Percentiles rank a stretch among this genome's conserved stretches.
phyloP scores from a whole-genome alignment of 495 filamentous ascomycete genomes.

The Parmelia sp. region DNA sequence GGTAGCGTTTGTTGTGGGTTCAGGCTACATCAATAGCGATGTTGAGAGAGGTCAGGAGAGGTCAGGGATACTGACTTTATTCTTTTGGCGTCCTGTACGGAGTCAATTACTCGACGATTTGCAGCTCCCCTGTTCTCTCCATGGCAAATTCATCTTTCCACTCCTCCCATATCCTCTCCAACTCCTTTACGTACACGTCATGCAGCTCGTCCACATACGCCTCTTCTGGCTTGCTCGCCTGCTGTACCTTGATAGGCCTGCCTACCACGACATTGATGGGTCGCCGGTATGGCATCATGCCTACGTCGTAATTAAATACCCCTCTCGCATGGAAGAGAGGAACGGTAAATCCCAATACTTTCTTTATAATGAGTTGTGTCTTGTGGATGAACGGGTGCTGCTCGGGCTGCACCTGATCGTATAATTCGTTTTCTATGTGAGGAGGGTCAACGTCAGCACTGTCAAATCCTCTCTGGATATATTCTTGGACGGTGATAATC shows the following conservation, averaged over 20 bases:
- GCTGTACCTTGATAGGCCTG: conserved; percentile 63
- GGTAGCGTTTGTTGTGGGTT: not conserved
- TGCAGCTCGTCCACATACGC: conserved; percentile 77
- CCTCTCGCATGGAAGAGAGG: conserved; percentile 85
- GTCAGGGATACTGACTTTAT: not conserved
- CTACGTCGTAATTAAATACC: conserved; percentile 96
- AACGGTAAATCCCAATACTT: conserved; percentile 82
- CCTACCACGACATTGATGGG: conserved; percentile 87
- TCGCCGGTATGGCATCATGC: conserved; percentile 84
- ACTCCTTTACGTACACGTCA: conserved; percentile 66
- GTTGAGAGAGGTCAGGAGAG: not conserved
- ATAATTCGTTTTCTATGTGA: conserved; percentile 73
- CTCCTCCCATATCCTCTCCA: conserved; percentile 75
- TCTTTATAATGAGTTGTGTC: conserved; percentile 74
- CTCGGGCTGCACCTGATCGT: conserved; percentile 72
- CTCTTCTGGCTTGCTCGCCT: conserved; percentile 53
- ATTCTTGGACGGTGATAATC: not conserved
- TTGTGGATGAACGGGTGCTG: conserved; percentile 67
- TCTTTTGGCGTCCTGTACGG: not conserved
- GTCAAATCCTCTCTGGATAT: not conserved
- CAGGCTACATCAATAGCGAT: not conserved
- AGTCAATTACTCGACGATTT: conserved; percentile 60
- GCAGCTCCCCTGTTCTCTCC: conserved; percentile 64
- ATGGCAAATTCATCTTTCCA: conserved; percentile 83
- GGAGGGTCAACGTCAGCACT: not conserved